phyloP scores from a whole-genome alignment of 352 stramenopile species.

The Pythium myriotylum region DNA sequence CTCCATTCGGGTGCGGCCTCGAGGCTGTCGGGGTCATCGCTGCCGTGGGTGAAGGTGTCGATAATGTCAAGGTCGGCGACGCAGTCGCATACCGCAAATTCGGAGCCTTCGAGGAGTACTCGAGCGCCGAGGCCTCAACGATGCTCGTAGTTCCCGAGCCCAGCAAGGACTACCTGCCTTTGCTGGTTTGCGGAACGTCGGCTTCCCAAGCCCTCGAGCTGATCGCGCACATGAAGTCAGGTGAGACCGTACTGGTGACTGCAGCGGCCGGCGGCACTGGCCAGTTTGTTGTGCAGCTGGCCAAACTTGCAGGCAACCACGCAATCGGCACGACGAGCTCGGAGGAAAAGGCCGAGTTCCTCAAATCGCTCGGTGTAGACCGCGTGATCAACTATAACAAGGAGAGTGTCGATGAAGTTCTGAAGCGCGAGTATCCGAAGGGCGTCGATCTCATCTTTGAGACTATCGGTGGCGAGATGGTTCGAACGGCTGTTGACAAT shows the following conservation, averaged over 20 bases:
- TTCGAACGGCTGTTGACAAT: conserved; percentile 58
- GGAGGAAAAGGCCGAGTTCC: conserved; percentile 83
- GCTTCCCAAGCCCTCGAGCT: conserved; percentile 52
- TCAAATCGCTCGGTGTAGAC: conserved; percentile 66
- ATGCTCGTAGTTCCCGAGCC: conserved; percentile 36
- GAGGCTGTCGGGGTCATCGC: conserved; percentile 45
- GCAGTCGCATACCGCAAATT: conserved; percentile 52
- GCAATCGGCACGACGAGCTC: conserved; percentile 84
- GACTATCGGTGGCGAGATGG: conserved; percentile 60
- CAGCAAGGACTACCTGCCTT: conserved; percentile 35
- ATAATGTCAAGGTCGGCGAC: conserved; percentile 47
- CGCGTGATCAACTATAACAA: conserved; percentile 89
- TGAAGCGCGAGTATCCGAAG: conserved; percentile 76
- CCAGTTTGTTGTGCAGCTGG: conserved; percentile 85
- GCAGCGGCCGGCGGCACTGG: conserved; percentile 71
- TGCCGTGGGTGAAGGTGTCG: conserved; percentile 44
- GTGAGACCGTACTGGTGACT: conserved; percentile 69
- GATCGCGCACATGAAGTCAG: conserved; percentile 56
- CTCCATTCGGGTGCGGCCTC: conserved; percentile 49
- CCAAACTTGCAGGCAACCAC: conserved; percentile 78
- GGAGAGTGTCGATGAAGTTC: conserved; percentile 52
- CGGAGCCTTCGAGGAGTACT: conserved; percentile 60
- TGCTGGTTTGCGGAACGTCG: conserved; percentile 46
- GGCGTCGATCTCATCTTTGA: conserved; percentile 72
- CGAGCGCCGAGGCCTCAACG: conserved; percentile 25